phyloP scores from a whole-genome alignment of 257 asterid species.

The Hygrophila difformis region DNA sequence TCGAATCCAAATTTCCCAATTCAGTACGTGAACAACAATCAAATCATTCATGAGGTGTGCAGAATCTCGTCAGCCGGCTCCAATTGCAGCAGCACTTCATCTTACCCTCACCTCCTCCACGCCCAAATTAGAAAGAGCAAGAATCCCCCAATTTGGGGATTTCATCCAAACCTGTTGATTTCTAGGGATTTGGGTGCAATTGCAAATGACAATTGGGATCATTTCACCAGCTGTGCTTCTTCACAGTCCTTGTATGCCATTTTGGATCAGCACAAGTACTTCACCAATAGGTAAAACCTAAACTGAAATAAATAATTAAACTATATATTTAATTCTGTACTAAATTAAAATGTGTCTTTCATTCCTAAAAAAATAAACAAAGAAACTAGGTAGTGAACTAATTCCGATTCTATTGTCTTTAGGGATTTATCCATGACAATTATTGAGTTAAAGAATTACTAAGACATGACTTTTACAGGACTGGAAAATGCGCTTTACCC shows the following conservation, averaged over 20 bases:
- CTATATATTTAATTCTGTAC: too few species aligned
- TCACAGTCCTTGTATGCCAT: constrained; percentile 22
- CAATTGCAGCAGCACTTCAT: not conserved
- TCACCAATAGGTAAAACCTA: constrained; percentile 42
- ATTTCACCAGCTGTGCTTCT: constrained; percentile 14
- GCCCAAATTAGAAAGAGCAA: constrained; percentile 17
- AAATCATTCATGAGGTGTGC: constrained; percentile 9
- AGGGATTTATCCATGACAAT: too few species aligned
- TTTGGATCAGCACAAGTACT: constrained; percentile 28
- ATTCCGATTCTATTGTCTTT: too few species aligned
- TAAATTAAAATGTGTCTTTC: too few species aligned
- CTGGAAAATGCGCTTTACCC: too few species aligned
- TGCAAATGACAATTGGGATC: constrained; percentile 27
- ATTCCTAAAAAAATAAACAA: too few species aligned
- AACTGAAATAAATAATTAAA: too few species aligned
- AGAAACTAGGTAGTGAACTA: too few species aligned
- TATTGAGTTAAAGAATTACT: too few species aligned
- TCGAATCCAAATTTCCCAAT: constrained; percentile 11
- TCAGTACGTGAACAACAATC: constrained; percentile 19
- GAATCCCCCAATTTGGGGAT: constrained; percentile 22
- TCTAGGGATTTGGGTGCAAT: constrained; percentile 14
- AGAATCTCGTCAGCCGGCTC: constrained; percentile 1
- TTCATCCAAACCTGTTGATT: constrained; percentile 20
- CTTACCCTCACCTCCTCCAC: not conserved
- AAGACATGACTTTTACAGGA: too few species aligned